Base-by-base conservation (phyloP, 345 rosid genomes). In the Cochlearia excelsa region DNA sequence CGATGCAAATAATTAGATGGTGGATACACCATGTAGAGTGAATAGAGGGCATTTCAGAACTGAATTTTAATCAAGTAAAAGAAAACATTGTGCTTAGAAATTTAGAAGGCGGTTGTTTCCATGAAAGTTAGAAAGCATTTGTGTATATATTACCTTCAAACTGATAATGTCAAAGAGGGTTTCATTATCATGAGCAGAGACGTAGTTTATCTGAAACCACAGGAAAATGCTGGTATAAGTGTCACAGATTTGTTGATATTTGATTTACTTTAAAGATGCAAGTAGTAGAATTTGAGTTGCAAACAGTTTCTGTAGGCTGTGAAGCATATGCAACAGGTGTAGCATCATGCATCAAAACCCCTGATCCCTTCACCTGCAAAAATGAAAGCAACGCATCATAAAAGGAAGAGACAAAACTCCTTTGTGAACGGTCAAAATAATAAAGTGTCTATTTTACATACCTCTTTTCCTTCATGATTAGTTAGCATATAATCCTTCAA, bases 101-200 rank as follows among this genome's bases (percentile, higher is more conserved):
- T 57, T 59, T 33, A 37, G 46, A 37, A 30, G 28, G 33, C 40
- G 38, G 37, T 52, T 11, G 39, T 52, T 35, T 59, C 26, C 29
- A 28, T 9, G 8, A 45, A 51, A 42, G 33, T 7, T 67, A 39
- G 44, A 16, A 56, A 60, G 47, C 61, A 26, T 16, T 66, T 29
- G 51, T 37, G 34, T 44, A 16, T 33, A 7, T 26, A 66, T 60
- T 77, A 92, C 98, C 90, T 92, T 88, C 82, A 91, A 59, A 74
- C 87, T 86, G 58, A 86, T 76, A 46, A 84, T 70, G 77, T 88
- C 98, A 65, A 92, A 86, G 27, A 92, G 78, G 68, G 96, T 92
- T 80, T 92, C 98, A 65, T 92, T 92, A 82, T 92, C 98, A 79
- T 92, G 98, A 65, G 98, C 98, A 65, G 98, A 92, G 63, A 84